Evolutionary conservation across 2,329 filamentous ascomycete genomes (phyloP), one percentile per base, ranked within the genome.

Genomic region (Trichoderma cornu-damae): DNA sequence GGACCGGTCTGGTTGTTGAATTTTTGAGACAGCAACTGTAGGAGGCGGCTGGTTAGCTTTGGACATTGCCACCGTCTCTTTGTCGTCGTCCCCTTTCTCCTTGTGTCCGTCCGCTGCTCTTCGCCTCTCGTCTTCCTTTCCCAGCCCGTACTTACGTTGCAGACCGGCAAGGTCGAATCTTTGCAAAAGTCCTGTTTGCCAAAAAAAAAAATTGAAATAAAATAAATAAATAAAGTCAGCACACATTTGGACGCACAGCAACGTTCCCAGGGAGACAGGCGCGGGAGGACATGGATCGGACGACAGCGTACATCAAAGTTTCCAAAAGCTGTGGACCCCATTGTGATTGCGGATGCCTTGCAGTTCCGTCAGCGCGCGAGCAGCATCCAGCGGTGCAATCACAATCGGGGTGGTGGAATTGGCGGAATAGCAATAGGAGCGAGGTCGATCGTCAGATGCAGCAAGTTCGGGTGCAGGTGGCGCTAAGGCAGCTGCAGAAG

Each of bases 81-180:
- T 32, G 11, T n/a, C 12, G 9, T n/a, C n/a, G n/a, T n/a, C 26
- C 42, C 18, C 6, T 18, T 24, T 46, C 24, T 18, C 14, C 26
- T 16, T 11, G 28, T 24, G n/a, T 18, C 16, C 28, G n/a, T 6
- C 8, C 11, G n/a, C 26, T 8, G 4, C 20, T 16, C 22, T 38
- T n/a, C 18, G 9, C 9, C 12, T 46, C 49, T 47, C 52, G 11
- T 38, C 24, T 14, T n/a, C 16, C 30, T n/a, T 6, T 32, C 7
- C 20, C 18, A 46, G 18, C 2, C 9, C 16, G 20, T 32, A 82
- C 87, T 67, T 81, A 92, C 88, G 80, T 93, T 93, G 79, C 89
- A 94, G 66, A 93, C 79, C 55, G 89, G 89, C 66, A 93, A 78
- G 58, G 88, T 92, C 66, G 89, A 89, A 75, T 92, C 88, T 70